Evolutionary conservation across 345 rosid genomes (phyloP).

Genomic region (Eucalyptus curtisii): DNA sequence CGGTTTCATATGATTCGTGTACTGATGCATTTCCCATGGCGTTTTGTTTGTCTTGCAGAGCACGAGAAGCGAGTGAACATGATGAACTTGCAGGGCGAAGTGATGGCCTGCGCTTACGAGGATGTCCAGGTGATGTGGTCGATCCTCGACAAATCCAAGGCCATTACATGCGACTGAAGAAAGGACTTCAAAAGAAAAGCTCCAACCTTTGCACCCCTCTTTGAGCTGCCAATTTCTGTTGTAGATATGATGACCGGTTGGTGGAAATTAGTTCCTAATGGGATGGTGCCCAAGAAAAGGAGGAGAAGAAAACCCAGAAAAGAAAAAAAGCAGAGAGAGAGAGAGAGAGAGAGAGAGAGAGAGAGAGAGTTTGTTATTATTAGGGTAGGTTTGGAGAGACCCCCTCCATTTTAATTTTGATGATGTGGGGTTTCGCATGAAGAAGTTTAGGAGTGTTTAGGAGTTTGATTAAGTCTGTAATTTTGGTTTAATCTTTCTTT

Average conservation of each 20-base stretch:
- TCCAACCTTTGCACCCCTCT: not conserved
- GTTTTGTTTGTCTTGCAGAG: slow-evolving; percentile 10
- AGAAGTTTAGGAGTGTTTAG: not conserved
- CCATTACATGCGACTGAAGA: slow-evolving; percentile 19
- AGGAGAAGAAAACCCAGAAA: not conserved
- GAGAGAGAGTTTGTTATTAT: not conserved
- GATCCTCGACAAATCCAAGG: slow-evolving; percentile 81
- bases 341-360: no score
- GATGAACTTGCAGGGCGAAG: slow-evolving; percentile 78
- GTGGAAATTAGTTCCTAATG: not conserved
- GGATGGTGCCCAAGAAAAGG: not conserved
- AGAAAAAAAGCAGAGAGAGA: not conserved
- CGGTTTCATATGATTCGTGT: not conserved
- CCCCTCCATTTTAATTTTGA: not conserved
- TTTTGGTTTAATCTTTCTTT: not conserved
- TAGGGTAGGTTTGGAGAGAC: not conserved
- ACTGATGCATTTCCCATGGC: not conserved
- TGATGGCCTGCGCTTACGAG: slow-evolving; percentile 87
- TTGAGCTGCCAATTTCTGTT: not conserved
- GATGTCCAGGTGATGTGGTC: slow-evolving; percentile 98
- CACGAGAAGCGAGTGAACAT: slow-evolving; percentile 31
- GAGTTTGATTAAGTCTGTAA: not conserved
- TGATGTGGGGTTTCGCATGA: not conserved
- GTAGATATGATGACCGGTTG: not conserved
- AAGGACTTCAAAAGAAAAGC: not conserved